Conservation (phyloP, 306 rosid genomes). For the Lupinus albus region DNA sequence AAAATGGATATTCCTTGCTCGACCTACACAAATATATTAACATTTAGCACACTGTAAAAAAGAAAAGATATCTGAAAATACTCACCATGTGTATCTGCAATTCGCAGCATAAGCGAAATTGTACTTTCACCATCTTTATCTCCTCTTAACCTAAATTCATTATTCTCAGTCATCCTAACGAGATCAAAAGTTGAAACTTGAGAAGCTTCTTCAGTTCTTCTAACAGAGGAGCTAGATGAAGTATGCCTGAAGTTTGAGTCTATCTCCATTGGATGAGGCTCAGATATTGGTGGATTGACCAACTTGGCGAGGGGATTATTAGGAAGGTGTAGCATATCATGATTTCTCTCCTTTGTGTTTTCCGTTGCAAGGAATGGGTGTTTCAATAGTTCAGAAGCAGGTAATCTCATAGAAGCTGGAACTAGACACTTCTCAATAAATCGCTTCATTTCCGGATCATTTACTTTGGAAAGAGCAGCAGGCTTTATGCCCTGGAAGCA, state of each 20-base stretch:
- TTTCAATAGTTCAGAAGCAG: constrained; percentile 76
- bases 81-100: constrained; percentile 66
- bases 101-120: constrained; percentile 59
- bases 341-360: constrained; percentile 42
- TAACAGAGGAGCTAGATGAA: constrained; percentile 46
- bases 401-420: constrained; percentile 52
- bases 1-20: constrained; percentile 73
- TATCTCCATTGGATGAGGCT: constrained; percentile 63
- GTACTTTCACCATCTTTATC: constrained; percentile 55
- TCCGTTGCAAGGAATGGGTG: constrained; percentile 80
- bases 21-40: constrained; percentile 55
- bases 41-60: constrained; percentile 25
- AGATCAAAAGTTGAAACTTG: constrained; percentile 47
- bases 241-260: constrained; percentile 52
- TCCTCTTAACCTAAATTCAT: constrained; percentile 68
- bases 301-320: constrained; percentile 39
- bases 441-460: constrained; percentile 65
- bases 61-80: neutral
- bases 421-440: constrained; percentile 61
- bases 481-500: constrained; percentile 81
- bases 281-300: constrained; percentile 45
- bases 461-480: constrained; percentile 73
- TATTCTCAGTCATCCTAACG: constrained; percentile 46
- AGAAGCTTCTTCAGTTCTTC: constrained; percentile 46
- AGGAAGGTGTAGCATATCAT: constrained; percentile 30